These are phyloP conservation scores for Margaritispora aquatica DNA, from an alignment of 495 filamentous ascomycete species.

Conservation along the genomic window DNA sequence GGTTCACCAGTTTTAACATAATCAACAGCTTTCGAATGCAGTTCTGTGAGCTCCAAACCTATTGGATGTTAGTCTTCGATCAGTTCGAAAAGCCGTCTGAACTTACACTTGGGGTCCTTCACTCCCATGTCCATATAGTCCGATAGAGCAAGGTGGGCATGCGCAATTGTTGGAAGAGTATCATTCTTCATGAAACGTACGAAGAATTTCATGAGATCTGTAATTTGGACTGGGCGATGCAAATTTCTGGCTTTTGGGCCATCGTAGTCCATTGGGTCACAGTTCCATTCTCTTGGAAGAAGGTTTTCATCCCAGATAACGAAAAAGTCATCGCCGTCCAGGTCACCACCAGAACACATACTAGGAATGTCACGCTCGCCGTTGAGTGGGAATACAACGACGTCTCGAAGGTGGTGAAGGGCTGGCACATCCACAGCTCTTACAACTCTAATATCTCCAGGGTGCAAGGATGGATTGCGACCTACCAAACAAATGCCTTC, in stretches of 20 bases:
- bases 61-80: neutral
- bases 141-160: constrained; percentile 73
- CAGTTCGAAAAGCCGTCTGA: neutral
- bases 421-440: constrained; percentile 69
- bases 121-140: constrained; percentile 59
- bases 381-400: constrained; percentile 78
- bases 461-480: constrained; percentile 91
- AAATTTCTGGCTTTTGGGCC: constrained; percentile 43
- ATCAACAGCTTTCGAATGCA: constrained; percentile 91
- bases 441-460: constrained; percentile 87
- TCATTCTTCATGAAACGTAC: constrained; percentile 94
- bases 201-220: constrained; percentile 78
- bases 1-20: constrained; percentile 84
- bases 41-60: constrained; percentile 57
- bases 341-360: constrained; percentile 94
- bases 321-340: constrained; percentile 94
- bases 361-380: constrained; percentile 81
- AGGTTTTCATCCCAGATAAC: constrained; percentile 87
- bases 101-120: constrained; percentile 57
- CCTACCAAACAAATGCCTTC: constrained; percentile 77
- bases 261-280: constrained; percentile 67
- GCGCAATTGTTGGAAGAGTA: constrained; percentile 69
- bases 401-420: constrained; percentile 70
- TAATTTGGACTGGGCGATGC: constrained; percentile 51
- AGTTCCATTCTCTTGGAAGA: constrained; percentile 61